Evolutionary conservation across 2,329 filamentous ascomycete species (phyloP).

Genomic region (Orbilia brochopaga): DNA sequence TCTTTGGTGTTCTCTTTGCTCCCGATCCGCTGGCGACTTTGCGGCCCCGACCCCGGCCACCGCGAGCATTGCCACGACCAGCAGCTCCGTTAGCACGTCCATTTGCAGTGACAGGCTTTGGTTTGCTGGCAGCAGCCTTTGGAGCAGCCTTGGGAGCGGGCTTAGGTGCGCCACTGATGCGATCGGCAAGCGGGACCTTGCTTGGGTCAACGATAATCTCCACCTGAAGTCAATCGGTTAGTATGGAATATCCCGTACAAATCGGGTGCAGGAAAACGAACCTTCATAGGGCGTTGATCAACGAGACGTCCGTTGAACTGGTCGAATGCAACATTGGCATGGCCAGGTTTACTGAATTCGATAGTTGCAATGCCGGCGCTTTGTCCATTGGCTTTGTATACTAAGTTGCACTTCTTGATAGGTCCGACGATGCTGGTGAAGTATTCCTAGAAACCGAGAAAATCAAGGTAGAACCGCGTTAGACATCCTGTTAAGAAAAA

Average conservation of each 20-base stretch:
- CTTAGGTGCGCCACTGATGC: conserved; percentile 36
- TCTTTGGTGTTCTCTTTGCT: conserved; percentile 72
- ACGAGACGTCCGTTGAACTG: conserved; percentile 87
- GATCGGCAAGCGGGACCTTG: conserved; percentile 42
- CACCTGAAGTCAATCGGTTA: conserved; percentile 65
- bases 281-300: conserved; percentile 89
- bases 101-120: conserved; percentile 62
- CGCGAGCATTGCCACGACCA: conserved; percentile 63
- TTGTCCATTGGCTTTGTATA: conserved; percentile 88
- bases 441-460: conserved; percentile 77
- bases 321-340: conserved; percentile 81
- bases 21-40: conserved; percentile 66
- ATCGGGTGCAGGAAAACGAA: conserved; percentile 58
- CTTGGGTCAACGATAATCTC: conserved; percentile 78
- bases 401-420: conserved; percentile 88
- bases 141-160: conserved; percentile 62
- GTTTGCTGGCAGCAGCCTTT: conserved; percentile 70
- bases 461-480: conserved; percentile 64
- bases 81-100: conserved; percentile 58
- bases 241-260: conserved; percentile 23
- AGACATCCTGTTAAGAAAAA: conserved; percentile 60
- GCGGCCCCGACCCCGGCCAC: conserved; percentile 60
- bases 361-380: conserved; percentile 93
- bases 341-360: conserved; percentile 79
- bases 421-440: conserved; percentile 85